Evolutionary conservation across 305 asterid species (phyloP).

Genomic region (Salvia sclarea): DNA sequence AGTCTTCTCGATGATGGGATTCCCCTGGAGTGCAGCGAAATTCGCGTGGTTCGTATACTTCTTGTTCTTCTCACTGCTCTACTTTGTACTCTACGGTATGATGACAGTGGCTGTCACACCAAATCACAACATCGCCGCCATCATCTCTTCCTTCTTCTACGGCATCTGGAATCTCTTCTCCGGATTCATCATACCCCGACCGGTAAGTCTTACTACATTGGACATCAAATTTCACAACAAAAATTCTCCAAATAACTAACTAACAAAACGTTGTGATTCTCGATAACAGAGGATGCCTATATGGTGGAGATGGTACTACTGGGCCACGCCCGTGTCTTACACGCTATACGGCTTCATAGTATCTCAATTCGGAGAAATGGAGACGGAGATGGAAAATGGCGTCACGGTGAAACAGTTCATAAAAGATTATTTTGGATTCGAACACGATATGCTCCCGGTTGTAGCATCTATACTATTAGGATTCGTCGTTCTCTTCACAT

Average conservation of each 20-base stretch:
- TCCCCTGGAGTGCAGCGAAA: conserved; percentile 40
- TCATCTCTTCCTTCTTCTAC: conserved; percentile 44
- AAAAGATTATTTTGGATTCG: conserved; percentile 44
- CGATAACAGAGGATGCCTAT: conserved; percentile 43
- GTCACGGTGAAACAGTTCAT: conserved; percentile 39
- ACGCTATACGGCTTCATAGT: conserved; percentile 42
- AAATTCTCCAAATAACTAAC: too few species aligned
- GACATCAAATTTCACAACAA: neutral
- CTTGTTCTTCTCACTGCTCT: conserved; percentile 42
- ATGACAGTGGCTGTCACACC: conserved; percentile 54
- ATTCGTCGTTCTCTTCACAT: conserved; percentile 38
- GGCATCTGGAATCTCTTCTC: conserved; percentile 46
- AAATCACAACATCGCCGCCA: conserved; percentile 42
- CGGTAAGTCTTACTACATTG: conserved; percentile 36
- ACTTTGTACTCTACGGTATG: conserved; percentile 49
- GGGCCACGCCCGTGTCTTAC: conserved; percentile 46
- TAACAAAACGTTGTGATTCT: neutral
- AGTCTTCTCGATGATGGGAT: conserved; percentile 50
- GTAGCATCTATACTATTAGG: conserved; percentile 43
- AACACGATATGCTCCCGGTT: conserved; percentile 28
- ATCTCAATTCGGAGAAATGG: conserved; percentile 50
- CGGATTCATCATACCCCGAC: conserved; percentile 50
- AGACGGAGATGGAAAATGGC: conserved; percentile 13
- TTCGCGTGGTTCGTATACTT: conserved; percentile 48
- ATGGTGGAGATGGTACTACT: conserved; percentile 66